phyloP scores from a whole-genome alignment of 257 asterid species.

The Nicotiana obtusifolia region DNA sequence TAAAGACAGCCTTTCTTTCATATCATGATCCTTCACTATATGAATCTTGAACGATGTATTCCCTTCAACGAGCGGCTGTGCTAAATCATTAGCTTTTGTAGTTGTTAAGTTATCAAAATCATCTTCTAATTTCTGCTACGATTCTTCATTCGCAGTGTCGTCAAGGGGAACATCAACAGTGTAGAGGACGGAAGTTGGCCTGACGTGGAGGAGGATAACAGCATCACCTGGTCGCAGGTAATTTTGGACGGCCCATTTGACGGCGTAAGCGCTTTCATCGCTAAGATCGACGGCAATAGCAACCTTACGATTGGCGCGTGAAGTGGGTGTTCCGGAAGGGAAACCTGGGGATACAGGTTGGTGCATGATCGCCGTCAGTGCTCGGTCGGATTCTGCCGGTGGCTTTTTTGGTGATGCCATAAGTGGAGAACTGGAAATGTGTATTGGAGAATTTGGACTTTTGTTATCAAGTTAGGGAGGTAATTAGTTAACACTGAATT shows the following conservation, averaged over 20 bases:
- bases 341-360: constrained; percentile 67
- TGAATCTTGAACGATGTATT: constrained; percentile 60
- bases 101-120: constrained; percentile 63
- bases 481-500: too few relatives aligned
- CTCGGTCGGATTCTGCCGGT: constrained; percentile 29
- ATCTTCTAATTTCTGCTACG: constrained; percentile 61
- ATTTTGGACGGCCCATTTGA: constrained; percentile 68
- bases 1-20: constrained; percentile 80
- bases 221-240: constrained; percentile 73
- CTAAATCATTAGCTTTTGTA: constrained; percentile 53
- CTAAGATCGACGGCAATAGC: constrained; percentile 81
- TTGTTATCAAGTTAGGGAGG: too few relatives aligned
- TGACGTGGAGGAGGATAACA: constrained; percentile 63
- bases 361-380: constrained; percentile 44
- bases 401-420: constrained; percentile 50
- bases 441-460: background rate
- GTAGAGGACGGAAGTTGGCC: constrained; percentile 43
- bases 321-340: constrained; percentile 43
- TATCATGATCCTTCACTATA: constrained; percentile 78
- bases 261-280: constrained; percentile 69
- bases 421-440: background rate
- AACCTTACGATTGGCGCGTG: constrained; percentile 48
- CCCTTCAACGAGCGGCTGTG: constrained; percentile 62
- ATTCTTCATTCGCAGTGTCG: constrained; percentile 40
- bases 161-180: constrained; percentile 39